Base-by-base conservation (phyloP, 805 yeast species). In the Zygosaccharomyces siamensis region DNA sequence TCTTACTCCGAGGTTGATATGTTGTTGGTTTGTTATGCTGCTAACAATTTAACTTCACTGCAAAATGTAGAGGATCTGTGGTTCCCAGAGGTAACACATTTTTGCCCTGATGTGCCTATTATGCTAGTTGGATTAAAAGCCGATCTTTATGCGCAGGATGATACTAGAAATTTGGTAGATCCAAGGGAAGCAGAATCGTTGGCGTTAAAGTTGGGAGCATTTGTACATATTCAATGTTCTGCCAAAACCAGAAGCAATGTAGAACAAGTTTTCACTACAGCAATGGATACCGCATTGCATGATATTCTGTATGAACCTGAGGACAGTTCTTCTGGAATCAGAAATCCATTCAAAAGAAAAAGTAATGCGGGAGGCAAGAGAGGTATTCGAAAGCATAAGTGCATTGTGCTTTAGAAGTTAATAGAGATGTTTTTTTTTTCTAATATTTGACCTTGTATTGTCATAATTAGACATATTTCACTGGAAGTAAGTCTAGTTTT, bases 1-100 rank as follows among this genome's bases (percentile, higher is more conserved):
- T 76, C 85, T 38, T 88, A 88, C 61, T 84, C 90, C 5, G 95
- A 86, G 56, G 86, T 84, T 3, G 86, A 88, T 63, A 70, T 89
- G 1, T 66, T 89, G 14, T 70, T 90, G 49, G 72, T 89, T 7
- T 89, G 96, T 50, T 90, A 86, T 64, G 72, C 92, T 1, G 74
- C 88, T 26, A 84, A 83, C 57, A 76, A 76, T 48, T 68, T 73
- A 16, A 76, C 76, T 28, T 80, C 90, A 20, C 71, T 90, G 48
- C 81, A 79, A 44, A 89, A 86, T 61, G 85, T 87, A 10, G 76
- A 75, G 51, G 95, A 88, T 54, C 79, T 77, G 51, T 90, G 98
- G 98, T 78, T 79, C 36, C 96, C 96, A 0, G 98, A 90, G 63
- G 85, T 87, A 1, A 71, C 74, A 50, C 89, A 86, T 60, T 88